phyloP scores from a whole-genome alignment of 225 moss, liverwort and hornwort genomes.

The Ulota crispa region DNA sequence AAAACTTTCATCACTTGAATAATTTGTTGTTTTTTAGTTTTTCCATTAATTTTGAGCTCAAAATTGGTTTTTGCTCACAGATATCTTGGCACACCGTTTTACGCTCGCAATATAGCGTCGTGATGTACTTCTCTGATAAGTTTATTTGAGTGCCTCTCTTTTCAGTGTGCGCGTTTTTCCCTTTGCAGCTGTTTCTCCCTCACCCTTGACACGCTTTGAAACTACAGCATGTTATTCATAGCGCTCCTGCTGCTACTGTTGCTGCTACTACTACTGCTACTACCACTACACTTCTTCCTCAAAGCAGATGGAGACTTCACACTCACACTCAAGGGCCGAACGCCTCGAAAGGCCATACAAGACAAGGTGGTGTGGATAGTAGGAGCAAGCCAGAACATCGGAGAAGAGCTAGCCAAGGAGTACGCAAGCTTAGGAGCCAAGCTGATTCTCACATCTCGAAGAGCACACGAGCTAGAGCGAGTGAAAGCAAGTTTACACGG shows the following conservation, averaged over 20 bases:
- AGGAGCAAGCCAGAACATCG: conserved; percentile 86
- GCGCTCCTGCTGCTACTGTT: conserved; percentile 34
- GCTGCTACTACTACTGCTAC: conserved; percentile 27
- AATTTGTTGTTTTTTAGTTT: too few species aligned
- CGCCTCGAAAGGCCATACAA: conserved; percentile 51
- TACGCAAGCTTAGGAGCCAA: conserved; percentile 73
- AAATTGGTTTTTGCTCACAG: too few species aligned
- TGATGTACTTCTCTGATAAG: too few species aligned
- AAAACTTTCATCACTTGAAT: too few species aligned
- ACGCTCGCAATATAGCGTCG: too few species aligned
- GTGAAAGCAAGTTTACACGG: conserved; percentile 54
- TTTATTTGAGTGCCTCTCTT: background rate
- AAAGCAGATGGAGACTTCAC: conserved; percentile 56
- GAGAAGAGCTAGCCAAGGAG: conserved; percentile 68
- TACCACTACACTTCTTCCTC: conserved; percentile 16
- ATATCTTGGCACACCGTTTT: too few species aligned
- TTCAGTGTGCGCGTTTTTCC: background rate
- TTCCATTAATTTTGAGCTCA: too few species aligned
- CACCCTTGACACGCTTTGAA: background rate
- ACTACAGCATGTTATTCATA: conserved; percentile 30
- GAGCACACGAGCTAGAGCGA: conserved; percentile 59
- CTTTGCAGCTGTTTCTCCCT: background rate
- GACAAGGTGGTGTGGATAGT: conserved; percentile 90
- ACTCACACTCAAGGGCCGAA: conserved; percentile 39
- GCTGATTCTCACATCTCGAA: conserved; percentile 73